Evolutionary conservation across 1,139 yeast species (phyloP), one percentile per base, ranked within the genome.

Genomic region (Pichia sorboxylosa): DNA sequence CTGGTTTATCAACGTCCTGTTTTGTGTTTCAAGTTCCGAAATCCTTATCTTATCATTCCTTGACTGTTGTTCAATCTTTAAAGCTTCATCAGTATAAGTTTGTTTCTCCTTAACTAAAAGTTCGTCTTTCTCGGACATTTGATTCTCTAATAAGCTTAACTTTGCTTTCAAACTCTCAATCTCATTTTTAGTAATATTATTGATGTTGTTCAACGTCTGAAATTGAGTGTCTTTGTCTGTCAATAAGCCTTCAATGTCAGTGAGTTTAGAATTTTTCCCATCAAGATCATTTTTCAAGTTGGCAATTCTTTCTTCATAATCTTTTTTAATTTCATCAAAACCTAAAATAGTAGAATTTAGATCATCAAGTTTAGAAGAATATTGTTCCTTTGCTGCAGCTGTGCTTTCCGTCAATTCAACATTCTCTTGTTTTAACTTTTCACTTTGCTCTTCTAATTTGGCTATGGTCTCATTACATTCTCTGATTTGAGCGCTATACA

Each of bases 1-100:
- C 51, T 82, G 93, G 42, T 74, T 77, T 45, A 79, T 67, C 21
- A 83, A 59, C 10, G 82, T 60, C 31, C 68, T 61, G 49, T 83
- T 81, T 48, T 83, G 94, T 16, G 70, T 63, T 20, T 69, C 61
- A 30, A 81, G 55, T 35, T 79, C 90, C 18, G 67, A 62, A 19
- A 70, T 50, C 41, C 73, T 66, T 2, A 58, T 46, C 21, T 62
- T 63, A 8, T 69, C 58, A 16, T 55, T 48, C 10, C 61, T 61
- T 31, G 79, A 50, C 37, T 79, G 78, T 25, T 70, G 74, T 41
- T 74, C 76, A 22, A 71, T 54, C 2, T 60, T 51, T 4, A 47
- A 37, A 42, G 52, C 58, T 47, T 64, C 69, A 5, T 57, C 36
- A 5, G 57, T 59, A 72, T 74, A 68, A 29, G 63, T 59, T 19